Percentiles rank a stretch among this genome's conserved stretches.
Conservation (phyloP, 2,329 filamentous ascomycete genomes). For the Trichoderma koningiopsis region DNA sequence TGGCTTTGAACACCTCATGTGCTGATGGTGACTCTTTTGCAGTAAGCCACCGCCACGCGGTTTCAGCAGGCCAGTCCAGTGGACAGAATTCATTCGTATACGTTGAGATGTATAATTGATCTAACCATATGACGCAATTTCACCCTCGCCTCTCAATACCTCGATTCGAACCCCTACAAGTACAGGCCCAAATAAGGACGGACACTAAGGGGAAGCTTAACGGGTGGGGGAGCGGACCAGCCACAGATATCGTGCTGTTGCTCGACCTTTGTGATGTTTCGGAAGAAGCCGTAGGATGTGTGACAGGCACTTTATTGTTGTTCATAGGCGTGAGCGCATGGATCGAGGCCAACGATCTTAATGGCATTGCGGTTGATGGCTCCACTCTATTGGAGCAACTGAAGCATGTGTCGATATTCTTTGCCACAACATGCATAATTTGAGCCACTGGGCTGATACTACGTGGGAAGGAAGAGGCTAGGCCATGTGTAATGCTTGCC, state of each 20-base stretch:
- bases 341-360: background rate
- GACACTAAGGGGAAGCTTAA: background rate
- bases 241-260: background rate
- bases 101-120: background rate
- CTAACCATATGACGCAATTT: background rate
- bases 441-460: background rate
- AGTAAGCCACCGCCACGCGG: slow-evolving; percentile 4
- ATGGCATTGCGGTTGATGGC: background rate
- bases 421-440: background rate
- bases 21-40: background rate
- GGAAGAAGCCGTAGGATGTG: background rate
- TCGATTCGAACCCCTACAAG: background rate
- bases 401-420: background rate
- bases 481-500: background rate
- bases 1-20: background rate
- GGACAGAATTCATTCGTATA: background rate
- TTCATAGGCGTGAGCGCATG: background rate
- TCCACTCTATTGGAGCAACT: background rate
- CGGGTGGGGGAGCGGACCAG: background rate
- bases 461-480: background rate
- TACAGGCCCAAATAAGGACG: background rate
- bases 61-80: background rate
- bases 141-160: background rate
- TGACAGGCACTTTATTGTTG: background rate
- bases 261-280: background rate